Evolutionary conservation across 495 filamentous ascomycete species (phyloP), one percentile per base, ranked within the genome.

Genomic region (Tuber brumale): DNA sequence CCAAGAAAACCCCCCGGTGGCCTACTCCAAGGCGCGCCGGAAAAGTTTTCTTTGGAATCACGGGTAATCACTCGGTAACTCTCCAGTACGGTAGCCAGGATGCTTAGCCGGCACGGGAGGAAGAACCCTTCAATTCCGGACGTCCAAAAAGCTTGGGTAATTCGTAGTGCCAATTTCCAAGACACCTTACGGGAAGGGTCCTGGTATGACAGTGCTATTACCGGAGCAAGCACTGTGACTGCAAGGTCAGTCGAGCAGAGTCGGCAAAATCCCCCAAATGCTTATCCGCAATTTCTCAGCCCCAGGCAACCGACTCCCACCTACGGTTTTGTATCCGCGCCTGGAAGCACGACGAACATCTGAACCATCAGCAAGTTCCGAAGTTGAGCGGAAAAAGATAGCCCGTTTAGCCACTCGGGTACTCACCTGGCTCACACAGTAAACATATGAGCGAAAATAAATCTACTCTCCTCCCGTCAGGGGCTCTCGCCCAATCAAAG

Each of bases 41-140:
- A 31, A 31, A 66, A 31, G 7, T 35, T 5, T 5, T 66, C 57
- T 27, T 27, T 3, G 14, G 12, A 18, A 66, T 66, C 57, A 66
- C 57, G 57, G 57, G 57, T 66, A 66, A 66, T 66, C 57, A 66
- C 57, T 66, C 57, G 57, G 57, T 35, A 66, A 35, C 9, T 18
- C 31, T 35, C n/a, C 16, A n/a, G n/a, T n/a, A 12, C n/a, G 0
- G 51, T 61, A 27, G 51, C 51, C 1, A 31, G 51, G n/a, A 12
- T 16, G n/a, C n/a, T 10, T 16, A 61, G n/a, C 51, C n/a, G 27
- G 27, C 57, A 66, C 31, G 27, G 27, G 27, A 19, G 57, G 18
- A 27, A 27, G 27, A 14, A 27, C 51, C 57, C 27, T 35, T 66
- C 57, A 35, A 66, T 66, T 35, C 57, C 57, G 27, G 57, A 3